phyloP scores from a whole-genome alignment of 2,329 filamentous ascomycete genomes.

The Rhytidhysteron rufulum region DNA sequence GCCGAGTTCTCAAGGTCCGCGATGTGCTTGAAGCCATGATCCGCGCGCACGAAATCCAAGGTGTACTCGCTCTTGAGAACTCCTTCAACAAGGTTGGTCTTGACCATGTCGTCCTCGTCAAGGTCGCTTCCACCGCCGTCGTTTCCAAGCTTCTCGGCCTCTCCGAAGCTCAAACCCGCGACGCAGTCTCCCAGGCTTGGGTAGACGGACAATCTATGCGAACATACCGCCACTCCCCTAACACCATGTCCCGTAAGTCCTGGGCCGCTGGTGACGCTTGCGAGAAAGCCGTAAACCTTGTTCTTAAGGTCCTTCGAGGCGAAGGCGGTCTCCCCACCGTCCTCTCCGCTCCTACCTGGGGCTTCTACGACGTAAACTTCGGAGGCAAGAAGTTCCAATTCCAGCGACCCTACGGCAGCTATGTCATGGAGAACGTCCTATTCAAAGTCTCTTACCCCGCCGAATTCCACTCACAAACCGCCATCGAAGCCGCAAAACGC shows the following conservation, averaged over 20 bases:
- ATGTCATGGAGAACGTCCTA: conserved; percentile 99
- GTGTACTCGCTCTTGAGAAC: conserved; percentile 93
- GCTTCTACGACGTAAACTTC: conserved; percentile 98
- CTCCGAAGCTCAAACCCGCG: conserved; percentile 83
- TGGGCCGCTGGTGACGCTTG: conserved; percentile 99
- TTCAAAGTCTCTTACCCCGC: conserved; percentile 99
- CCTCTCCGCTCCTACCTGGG: conserved; percentile 88
- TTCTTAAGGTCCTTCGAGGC: conserved; percentile 85
- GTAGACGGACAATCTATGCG: conserved; percentile 93
- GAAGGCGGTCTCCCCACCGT: conserved; percentile 90
- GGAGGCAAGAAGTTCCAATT: conserved; percentile 89
- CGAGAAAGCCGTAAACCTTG: conserved; percentile 88
- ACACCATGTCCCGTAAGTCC: conserved; percentile 99
- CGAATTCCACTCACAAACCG: conserved; percentile 98
- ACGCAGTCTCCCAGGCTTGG: conserved; percentile 95
- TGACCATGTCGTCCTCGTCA: conserved; percentile 96
- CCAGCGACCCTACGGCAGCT: conserved; percentile 93
- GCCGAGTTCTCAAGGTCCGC: conserved; percentile 80
- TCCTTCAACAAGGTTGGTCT: conserved; percentile 98
- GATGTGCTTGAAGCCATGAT: conserved; percentile 97
- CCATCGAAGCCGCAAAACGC: conserved; percentile 89
- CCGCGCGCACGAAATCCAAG: conserved; percentile 99
- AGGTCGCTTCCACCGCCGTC: conserved; percentile 91
- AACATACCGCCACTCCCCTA: conserved; percentile 95
- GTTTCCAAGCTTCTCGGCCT: conserved; percentile 94